A percentile compares a stretch with the other conserved stretches of the same genome.
phyloP scores from a whole-genome alignment of 306 rosid genomes.

The Cajanus cajan region DNA sequence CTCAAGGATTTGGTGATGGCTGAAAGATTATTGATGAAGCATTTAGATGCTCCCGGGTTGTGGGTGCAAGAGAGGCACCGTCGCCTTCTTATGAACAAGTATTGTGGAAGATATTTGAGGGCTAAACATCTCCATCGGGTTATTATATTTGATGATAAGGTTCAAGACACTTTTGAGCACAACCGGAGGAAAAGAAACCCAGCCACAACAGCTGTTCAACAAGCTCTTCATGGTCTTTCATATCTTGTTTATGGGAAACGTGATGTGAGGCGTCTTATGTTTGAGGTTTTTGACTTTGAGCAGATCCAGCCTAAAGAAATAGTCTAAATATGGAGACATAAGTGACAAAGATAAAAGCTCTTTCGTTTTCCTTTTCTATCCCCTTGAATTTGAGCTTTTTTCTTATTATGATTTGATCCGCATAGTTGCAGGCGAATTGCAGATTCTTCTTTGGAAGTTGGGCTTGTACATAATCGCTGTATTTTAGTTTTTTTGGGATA shows the following conservation, averaged over 20 bases:
- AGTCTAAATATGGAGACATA: slow-evolving; percentile 39
- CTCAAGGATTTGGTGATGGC: slow-evolving; percentile 91
- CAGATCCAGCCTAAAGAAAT: slow-evolving; percentile 90
- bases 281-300: slow-evolving; percentile 93
- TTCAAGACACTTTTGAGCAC: slow-evolving; percentile 66
- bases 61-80: slow-evolving; percentile 93
- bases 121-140: slow-evolving; percentile 68
- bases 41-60: slow-evolving; percentile 92
- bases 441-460: slow-evolving; percentile 18
- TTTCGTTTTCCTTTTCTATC: background rate
- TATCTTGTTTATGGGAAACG: slow-evolving; percentile 90
- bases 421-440: slow-evolving; percentile 19
- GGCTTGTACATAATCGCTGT: slow-evolving; percentile 34
- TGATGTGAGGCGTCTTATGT: slow-evolving; percentile 90
- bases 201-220: slow-evolving; percentile 81
- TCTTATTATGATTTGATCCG: slow-evolving; percentile 15
- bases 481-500: background rate
- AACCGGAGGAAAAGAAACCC: slow-evolving; percentile 84
- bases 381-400: background rate
- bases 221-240: slow-evolving; percentile 89
- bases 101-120: slow-evolving; percentile 84
- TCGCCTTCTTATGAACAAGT: slow-evolving; percentile 81
- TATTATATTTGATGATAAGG: slow-evolving; percentile 55
- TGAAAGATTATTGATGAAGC: slow-evolving; percentile 91
- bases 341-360: slow-evolving; percentile 18